phyloP scores from a whole-genome alignment of 306 rosid genomes.

The Cucurbita moschata region DNA sequence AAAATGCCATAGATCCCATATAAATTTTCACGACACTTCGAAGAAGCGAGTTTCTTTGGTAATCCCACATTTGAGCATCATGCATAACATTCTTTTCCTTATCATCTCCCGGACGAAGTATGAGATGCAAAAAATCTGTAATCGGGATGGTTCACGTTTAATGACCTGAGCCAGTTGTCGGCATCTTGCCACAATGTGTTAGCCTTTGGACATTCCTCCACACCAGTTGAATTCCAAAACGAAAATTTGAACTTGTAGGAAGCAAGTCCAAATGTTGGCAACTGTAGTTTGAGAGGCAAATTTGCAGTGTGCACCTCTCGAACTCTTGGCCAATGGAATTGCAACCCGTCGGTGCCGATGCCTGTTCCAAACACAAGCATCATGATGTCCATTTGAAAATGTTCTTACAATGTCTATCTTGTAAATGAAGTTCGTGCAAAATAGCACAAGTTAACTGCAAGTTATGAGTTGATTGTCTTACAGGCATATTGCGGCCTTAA shows the following conservation, averaged over 20 bases:
- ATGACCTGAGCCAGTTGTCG: constrained; percentile 51
- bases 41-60: not conserved
- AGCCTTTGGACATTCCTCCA: constrained; percentile 40
- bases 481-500: not conserved
- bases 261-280: constrained; percentile 76
- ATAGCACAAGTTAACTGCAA: not conserved
- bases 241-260: constrained; percentile 56
- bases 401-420: not conserved
- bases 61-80: not conserved
- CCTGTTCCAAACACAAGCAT: constrained; percentile 34
- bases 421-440: not conserved
- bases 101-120: constrained; percentile 34
- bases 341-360: constrained; percentile 34
- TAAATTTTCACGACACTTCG: not conserved
- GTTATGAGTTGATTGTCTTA: not conserved
- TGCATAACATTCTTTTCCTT: not conserved
- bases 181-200: constrained; percentile 54
- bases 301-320: constrained; percentile 24
- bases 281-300: constrained; percentile 31
- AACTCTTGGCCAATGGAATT: constrained; percentile 27
- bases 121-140: constrained; percentile 51
- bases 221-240: constrained; percentile 57
- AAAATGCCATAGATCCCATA: not conserved
- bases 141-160: constrained; percentile 64
- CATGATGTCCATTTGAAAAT: not conserved